Conservation (phyloP, 352 stramenopile species). For the Blastocystis sp. region DNA sequence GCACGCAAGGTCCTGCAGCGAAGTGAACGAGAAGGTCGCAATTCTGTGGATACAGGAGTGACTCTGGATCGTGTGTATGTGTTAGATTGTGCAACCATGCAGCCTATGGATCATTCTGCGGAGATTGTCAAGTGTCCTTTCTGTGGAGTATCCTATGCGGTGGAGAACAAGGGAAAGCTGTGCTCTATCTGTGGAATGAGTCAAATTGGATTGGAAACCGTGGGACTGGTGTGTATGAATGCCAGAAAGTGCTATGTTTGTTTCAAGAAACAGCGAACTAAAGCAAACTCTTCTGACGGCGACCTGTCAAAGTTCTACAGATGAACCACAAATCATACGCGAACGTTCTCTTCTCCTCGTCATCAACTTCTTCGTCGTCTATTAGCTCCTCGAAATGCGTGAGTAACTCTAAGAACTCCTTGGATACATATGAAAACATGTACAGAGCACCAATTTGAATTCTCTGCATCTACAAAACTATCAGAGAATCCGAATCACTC, state of each 20-base stretch:
- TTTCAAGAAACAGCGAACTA: neutral
- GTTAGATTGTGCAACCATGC: slow-evolving; percentile 85
- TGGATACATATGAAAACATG: slow-evolving; percentile 57
- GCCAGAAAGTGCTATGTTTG: slow-evolving; percentile 23
- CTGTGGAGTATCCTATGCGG: slow-evolving; percentile 81
- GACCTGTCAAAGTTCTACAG: slow-evolving; percentile 46
- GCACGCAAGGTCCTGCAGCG: slow-evolving; percentile 92
- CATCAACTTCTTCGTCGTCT: slow-evolving; percentile 9
- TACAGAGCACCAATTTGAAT: slow-evolving; percentile 55
- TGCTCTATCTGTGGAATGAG: slow-evolving; percentile 85
- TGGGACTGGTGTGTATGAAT: slow-evolving; percentile 57
- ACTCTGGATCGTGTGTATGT: slow-evolving; percentile 89
- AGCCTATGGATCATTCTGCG: slow-evolving; percentile 85
- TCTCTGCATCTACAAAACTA: slow-evolving; percentile 18
- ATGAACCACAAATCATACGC: neutral
- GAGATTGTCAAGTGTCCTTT: slow-evolving; percentile 84
- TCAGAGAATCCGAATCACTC: neutral
- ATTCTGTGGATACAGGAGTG: slow-evolving; percentile 93
- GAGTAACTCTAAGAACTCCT: slow-evolving; percentile 50
- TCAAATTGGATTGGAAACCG: slow-evolving; percentile 73
- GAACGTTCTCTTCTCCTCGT: slow-evolving; percentile 42
- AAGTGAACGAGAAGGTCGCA: slow-evolving; percentile 92
- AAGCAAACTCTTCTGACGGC: neutral
- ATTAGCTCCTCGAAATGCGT: slow-evolving; percentile 52
- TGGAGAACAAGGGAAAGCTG: slow-evolving; percentile 77